phyloP scores from a whole-genome alignment of 2,329 filamentous ascomycete species.

The Aurifilum marmelostoma region DNA sequence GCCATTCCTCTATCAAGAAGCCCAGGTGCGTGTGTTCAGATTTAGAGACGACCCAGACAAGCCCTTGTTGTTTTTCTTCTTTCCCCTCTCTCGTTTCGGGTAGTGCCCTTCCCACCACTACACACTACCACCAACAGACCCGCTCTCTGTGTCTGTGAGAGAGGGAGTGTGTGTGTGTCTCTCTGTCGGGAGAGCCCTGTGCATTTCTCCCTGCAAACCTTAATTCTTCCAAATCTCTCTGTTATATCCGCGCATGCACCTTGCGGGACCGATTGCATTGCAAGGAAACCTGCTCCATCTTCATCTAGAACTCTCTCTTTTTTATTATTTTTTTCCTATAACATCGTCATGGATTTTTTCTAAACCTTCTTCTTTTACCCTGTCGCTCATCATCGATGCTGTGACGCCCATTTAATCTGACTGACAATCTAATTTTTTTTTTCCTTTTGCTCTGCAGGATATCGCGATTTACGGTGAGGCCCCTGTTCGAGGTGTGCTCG shows the following conservation, averaged over 20 bases:
- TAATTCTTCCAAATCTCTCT: slow-evolving; percentile 29
- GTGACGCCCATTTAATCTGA: slow-evolving; percentile 5
- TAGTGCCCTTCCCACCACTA: neutral
- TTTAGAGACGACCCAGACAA: slow-evolving; percentile 17
- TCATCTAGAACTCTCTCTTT: slow-evolving; percentile 6
- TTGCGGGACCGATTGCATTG: slow-evolving; percentile 23
- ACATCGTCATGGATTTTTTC: neutral
- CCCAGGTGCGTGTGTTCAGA: slow-evolving; percentile 60
- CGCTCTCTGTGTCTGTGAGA: slow-evolving; percentile 28
- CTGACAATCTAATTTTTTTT: slow-evolving; percentile 17
- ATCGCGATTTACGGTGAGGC: slow-evolving; percentile 78
- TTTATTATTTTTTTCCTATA: no score
- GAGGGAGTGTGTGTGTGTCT: no score
- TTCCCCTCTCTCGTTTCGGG: no score
- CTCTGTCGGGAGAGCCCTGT: slow-evolving; percentile 23
- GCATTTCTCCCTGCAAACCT: slow-evolving; percentile 32
- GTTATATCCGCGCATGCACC: slow-evolving; percentile 24
- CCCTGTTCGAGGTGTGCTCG: slow-evolving; percentile 71
- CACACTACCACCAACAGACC: slow-evolving; percentile 27
- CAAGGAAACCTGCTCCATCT: slow-evolving; percentile 31
- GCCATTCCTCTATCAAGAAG: slow-evolving; percentile 94
- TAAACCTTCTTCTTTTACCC: slow-evolving; percentile 19
- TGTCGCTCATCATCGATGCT: slow-evolving; percentile 14
- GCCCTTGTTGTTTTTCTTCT: neutral
- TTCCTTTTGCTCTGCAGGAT: slow-evolving; percentile 53